phyloP scores from a whole-genome alignment of 441 rosid species.

The Jatropha multifida region DNA sequence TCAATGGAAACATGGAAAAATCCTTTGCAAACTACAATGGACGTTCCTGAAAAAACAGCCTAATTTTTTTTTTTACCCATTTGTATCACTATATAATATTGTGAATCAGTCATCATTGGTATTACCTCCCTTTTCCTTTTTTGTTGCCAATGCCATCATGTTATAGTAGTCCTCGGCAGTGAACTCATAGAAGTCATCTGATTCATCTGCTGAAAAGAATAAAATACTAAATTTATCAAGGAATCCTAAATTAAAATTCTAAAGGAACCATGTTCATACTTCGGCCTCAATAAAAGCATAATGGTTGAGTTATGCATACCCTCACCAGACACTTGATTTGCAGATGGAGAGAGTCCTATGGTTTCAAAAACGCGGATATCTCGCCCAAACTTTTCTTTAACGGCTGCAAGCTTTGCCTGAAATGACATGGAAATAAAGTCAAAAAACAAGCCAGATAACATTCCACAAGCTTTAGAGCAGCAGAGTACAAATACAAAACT shows the following conservation, averaged over 20 bases:
- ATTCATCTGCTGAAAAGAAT: slow-evolving; percentile 34
- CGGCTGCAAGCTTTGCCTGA: slow-evolving; percentile 58
- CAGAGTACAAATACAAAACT: not conserved
- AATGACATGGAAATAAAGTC: not conserved
- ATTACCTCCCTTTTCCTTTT: slow-evolving; percentile 61
- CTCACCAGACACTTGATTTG: slow-evolving; percentile 39
- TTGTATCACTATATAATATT: not conserved
- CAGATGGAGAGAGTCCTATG: slow-evolving; percentile 34
- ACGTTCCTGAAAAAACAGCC: not conserved
- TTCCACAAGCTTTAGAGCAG: not conserved
- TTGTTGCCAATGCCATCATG: slow-evolving; percentile 43
- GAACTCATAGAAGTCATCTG: slow-evolving; percentile 84
- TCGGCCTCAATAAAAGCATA: not conserved
- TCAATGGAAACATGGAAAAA: not conserved
- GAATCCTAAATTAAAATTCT: not conserved
- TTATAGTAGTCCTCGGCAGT: slow-evolving; percentile 79
- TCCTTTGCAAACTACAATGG: not conserved
- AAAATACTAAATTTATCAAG: not conserved
- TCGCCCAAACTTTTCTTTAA: slow-evolving; percentile 68
- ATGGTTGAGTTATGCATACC: slow-evolving; percentile 8
- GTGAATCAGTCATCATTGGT: not conserved
- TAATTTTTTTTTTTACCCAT: not conserved
- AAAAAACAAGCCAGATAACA: not conserved
- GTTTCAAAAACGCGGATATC: slow-evolving; percentile 83
- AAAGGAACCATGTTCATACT: not conserved